Conservation (phyloP, 2,329 filamentous ascomycete genomes). For the Colletotrichum costaricense region DNA sequence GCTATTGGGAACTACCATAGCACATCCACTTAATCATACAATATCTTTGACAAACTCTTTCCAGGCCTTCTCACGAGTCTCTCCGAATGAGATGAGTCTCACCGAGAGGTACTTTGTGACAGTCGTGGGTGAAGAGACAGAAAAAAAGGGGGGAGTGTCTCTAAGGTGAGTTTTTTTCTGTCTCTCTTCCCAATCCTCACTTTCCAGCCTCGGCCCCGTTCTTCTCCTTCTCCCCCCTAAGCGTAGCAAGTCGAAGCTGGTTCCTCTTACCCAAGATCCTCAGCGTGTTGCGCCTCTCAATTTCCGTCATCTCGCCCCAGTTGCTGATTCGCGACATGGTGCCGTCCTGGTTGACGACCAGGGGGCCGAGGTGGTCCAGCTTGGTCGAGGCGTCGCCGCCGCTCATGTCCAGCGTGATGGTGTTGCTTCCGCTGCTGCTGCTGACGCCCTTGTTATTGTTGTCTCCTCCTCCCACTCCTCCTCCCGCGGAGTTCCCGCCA, state of each 20-base stretch:
- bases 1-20: neutral
- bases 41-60: conserved; percentile 5
- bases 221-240: conserved; percentile 46
- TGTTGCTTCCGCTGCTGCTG: neutral
- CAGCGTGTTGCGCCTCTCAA: conserved; percentile 75
- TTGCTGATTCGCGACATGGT: conserved; percentile 78
- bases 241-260: conserved; percentile 66
- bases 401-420: conserved; percentile 47
- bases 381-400: conserved; percentile 54
- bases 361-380: conserved; percentile 76
- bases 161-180: conserved; percentile 3
- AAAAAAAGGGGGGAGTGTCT: neutral
- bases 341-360: conserved; percentile 80
- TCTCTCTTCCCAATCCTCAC: conserved; percentile 27
- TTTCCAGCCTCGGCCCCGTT: conserved; percentile 40
- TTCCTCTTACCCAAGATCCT: conserved; percentile 77
- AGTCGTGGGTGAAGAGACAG: neutral
- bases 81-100: neutral
- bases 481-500: conserved; percentile 7
- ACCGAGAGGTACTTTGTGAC: neutral
- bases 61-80: neutral
- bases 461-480: neutral
- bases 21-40: conserved; percentile 4
- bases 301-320: conserved; percentile 77
- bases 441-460: neutral